Base-by-base conservation (phyloP, 2,329 filamentous ascomycete genomes). In the Xylogone sp. region DNA sequence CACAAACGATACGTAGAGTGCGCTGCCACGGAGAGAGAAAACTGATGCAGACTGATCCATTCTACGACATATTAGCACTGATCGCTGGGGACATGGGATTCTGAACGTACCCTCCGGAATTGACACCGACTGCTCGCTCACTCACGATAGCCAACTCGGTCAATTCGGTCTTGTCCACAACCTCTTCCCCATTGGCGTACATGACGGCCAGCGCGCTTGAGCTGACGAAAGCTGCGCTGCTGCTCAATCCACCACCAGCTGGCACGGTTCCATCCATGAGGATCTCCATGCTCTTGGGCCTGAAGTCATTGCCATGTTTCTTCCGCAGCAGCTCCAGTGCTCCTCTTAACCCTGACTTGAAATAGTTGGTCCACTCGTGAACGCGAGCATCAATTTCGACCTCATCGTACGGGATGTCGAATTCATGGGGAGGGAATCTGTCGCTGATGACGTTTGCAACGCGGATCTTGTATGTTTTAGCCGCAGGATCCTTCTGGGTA, bases 11-110 rank as follows among this genome's bases (percentile, higher is more conserved):
- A 97, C 93, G 66, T 95, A 92, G 43, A 97, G 82, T 9, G 94
- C 91, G 39, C 88, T 89, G 47, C 90, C 92, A 58, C 86, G 84
- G 62, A 90, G 80, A 0, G 91, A 93, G 71, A 99, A 94, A 57
- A 99, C 93, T 0, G 93, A 97, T 29, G 94, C 94, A 13, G 91
- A 86, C 73, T 99, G 94, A 66, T 99, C 94, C 94, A 99, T 97
- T 51, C 92, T 90, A 56, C 54, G 51, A 21, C 22, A 51, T 24
- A 56, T 71, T 57, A 69, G 64, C n/a, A 7, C 8, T 49, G 42
- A 21, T 27, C 43, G 46, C 3, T 43, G 12, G 9, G 42, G 1
- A 46, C 19, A 12, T 10, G 34, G 43, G 6, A 16, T 29, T 13
- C 29, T 21, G 24, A 16, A 60, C 83, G 75, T 72, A 90, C 87